Base-by-base conservation (phyloP, 176 grass and related monocot genomes). In the Olyra latifolia region DNA sequence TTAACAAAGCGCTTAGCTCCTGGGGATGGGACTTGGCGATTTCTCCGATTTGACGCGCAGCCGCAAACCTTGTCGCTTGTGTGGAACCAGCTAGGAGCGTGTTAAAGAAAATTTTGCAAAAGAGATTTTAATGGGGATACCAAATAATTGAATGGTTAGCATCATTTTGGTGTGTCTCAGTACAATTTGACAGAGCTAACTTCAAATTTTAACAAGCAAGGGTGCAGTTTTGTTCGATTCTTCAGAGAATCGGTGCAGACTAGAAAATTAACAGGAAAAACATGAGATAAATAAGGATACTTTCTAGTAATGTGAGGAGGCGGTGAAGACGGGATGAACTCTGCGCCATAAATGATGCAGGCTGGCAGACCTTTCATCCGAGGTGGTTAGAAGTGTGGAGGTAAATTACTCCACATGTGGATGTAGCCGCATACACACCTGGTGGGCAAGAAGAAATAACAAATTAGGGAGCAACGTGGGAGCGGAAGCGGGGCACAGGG, bases 321-420 rank as follows among this genome's bases (percentile, higher is more conserved):
- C 92, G 96, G 82, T 99, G 96, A 40, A 95, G 88, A 63, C 92
- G 90, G 79, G 96, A 99, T 76, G 96, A 99, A 77, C 85, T 90
- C 86, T 91, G 92, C 72, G 92, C 92, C 86, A 89, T 91, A 60
- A 63, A 53, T 30, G 71, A 64, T 62, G 56, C 41, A 67, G 56
- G 61, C 27, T 62, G 57, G 28, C 56, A 66, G 67, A 83, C 85
- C 52, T 80, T 77, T 83, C 79, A 88, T 92, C 62, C 62, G 43
- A 91, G 62, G 52, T 27, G 49, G 56, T 42, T 27, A 52, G 74
- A 42, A 20, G 53, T 25, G 19, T 2, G 63, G 49, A 7, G 28
- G 24, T 60, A 47, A 74, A 74, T 80, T 6, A 59, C 54, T 71
- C 27, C 54, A 7, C 66, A 63, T 64, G 14, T 69, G 19, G 30